Conservation (phyloP, 1,284 basidiomycete genomes). For the Chiua sp. region DNA sequence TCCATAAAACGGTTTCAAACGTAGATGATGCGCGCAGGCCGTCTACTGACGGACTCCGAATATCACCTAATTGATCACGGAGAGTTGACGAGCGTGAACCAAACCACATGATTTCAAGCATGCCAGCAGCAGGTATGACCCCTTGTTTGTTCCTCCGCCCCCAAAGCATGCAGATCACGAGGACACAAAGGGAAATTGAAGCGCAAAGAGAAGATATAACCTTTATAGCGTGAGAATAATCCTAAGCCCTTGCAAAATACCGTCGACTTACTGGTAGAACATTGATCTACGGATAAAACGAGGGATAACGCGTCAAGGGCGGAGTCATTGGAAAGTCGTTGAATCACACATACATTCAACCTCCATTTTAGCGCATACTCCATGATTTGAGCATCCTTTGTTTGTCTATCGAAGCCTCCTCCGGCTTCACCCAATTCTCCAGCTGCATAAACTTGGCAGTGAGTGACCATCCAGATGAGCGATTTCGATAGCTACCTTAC, state of each 20-base stretch:
- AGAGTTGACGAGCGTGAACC: background rate
- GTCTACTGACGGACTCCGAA: background rate
- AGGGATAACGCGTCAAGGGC: background rate
- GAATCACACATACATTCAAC: background rate
- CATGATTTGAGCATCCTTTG: background rate
- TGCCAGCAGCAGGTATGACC: background rate
- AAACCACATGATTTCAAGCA: background rate
- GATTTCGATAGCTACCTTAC: background rate
- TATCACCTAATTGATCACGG: background rate
- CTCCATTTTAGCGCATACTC: background rate
- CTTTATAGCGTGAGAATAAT: background rate
- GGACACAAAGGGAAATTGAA: background rate
- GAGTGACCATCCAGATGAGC: background rate
- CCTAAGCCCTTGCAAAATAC: background rate
- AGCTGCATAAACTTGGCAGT: background rate
- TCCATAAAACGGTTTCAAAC: background rate
- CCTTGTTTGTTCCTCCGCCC: background rate
- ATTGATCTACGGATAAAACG: background rate
- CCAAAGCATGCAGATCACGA: background rate
- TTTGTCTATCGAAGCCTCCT: background rate
- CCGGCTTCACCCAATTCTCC: background rate
- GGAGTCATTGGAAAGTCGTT: background rate
- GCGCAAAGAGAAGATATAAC: background rate
- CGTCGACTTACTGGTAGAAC: background rate
- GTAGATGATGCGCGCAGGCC: background rate